Base-by-base conservation (phyloP, 495 filamentous ascomycete species). In the Tuber brumale region DNA sequence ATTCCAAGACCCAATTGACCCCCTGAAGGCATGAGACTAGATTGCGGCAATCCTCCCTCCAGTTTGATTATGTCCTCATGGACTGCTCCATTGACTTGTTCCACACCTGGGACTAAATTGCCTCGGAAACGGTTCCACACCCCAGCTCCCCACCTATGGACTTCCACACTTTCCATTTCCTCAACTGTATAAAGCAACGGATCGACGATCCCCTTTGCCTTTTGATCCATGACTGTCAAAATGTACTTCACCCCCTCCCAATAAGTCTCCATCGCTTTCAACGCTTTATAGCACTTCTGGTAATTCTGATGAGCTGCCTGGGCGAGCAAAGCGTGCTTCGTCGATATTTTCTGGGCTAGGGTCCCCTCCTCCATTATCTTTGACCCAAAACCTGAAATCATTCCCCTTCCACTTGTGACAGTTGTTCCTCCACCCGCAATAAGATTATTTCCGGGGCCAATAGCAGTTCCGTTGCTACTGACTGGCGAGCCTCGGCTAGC, bases 191-290 rank as follows among this genome's bases (percentile, higher is more conserved):
- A 94, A 1, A 93, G 88, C 73, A 95, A 88, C 19, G 92, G 93
- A 82, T 96, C 92, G 77, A 90, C 91, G 71, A 93, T 92, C 23
- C 93, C 93, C 80, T 93, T 92, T 21, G 92, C 90, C 82, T 94
- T 94, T 79, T 94, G 92, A 81, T 96, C 92, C n/a, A 96, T 84
- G 2, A 92, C 92, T 2, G 91, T 93, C 31, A 96, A 85, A 51
- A 96, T 96, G 83, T 96, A 96, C 72, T 90, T 89, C n/a, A 92
- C 91, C 2, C 93, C 93, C 73, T 90, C 90, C 93, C 93, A 96
- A 81, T 94, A 94, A 3, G 88, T 86, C 74, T 94, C 89, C 44
- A 95, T 85, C 71, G 91, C 89, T 79, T 92, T 89, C 31, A 96
- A 82, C 3, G 92, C 91, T 81, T 93, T 92, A 78, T 94, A 93